Conservation (phyloP, 345 rosid genomes). For the Hibiscus tridactylites region DNA sequence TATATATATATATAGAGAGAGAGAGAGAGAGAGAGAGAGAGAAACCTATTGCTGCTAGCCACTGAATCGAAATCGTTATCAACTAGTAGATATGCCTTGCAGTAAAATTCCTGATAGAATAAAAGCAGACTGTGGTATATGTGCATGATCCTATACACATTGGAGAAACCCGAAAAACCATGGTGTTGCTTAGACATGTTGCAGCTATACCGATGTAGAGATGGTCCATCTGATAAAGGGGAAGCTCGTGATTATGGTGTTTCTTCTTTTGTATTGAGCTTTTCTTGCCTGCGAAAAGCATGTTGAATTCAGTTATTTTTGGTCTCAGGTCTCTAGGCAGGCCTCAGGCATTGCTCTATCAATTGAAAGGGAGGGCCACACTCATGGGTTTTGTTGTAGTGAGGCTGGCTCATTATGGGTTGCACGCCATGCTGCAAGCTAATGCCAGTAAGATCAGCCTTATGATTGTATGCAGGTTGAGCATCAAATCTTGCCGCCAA, state of each 20-base stretch:
- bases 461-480: neutral
- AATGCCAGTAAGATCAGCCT: neutral
- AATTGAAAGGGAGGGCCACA: slow-evolving; percentile 76
- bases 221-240: neutral
- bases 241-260: neutral
- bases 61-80: neutral
- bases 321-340: slow-evolving; percentile 48
- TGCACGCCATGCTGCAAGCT: slow-evolving; percentile 29
- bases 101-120: neutral
- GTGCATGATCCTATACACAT: neutral
- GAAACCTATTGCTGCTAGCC: neutral
- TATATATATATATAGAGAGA: neutral
- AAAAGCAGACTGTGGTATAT: neutral
- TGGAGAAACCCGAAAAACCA: neutral
- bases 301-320: no score
- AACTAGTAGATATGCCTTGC: neutral
- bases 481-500: neutral
- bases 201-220: neutral
- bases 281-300: neutral
- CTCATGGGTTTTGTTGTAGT: slow-evolving; percentile 63
- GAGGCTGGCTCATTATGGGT: slow-evolving; percentile 64
- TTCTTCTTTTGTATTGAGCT: neutral
- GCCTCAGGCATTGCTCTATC: slow-evolving; percentile 44
- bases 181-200: neutral
- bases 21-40: neutral